Base-by-base conservation (phyloP, 2,329 filamentous ascomycete genomes). In the Scytalidium sp. region DNA sequence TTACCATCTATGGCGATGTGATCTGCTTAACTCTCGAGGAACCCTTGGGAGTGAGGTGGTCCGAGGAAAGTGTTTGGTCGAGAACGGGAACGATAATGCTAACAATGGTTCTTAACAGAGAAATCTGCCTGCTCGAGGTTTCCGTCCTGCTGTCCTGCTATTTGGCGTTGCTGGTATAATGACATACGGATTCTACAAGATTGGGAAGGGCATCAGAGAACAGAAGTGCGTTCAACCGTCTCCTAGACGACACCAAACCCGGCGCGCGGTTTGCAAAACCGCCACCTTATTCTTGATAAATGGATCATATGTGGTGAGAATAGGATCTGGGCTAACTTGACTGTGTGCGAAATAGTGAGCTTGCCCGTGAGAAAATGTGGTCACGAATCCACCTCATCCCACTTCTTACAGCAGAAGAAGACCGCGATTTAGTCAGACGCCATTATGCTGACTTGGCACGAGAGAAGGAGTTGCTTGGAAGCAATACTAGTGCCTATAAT, bases 341-440 rank as follows among this genome's bases (percentile, higher is more conserved):
- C 0, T 21, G 50, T 15, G 25, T 10, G 23, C 39, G 32, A n/a
- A 36, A 49, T 63, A 97, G 92, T 67, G 94, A 99, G 73, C 85
- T 96, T 60, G 89, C 85, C 56, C 90, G 94, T 63, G 94, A 99
- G 68, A 99, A 97, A 79, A 94, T 96, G 83, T 99, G 94, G 94
- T 84, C 90, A 54, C 87, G 94, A 67, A 96, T 99, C 73, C 84
- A 97, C 74, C 80, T 99, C 57, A 94, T 93, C 65, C 94, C 94
- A 51, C 75, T 96, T 56, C 83, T 99, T 56, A 93, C 97, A 70
- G 94, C 94, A 50, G 94, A 99, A 69, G 91, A 96, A 71, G 94
- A 99, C 75, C 87, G 94, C 54, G 94, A 99, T 73, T 87, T 93
- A 69, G 92, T 96, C 56, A 83, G 94, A 59, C 80, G 93, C 66